phyloP scores from a whole-genome alignment of 208 protist species.

The Trypanosomatidae sp. region DNA sequence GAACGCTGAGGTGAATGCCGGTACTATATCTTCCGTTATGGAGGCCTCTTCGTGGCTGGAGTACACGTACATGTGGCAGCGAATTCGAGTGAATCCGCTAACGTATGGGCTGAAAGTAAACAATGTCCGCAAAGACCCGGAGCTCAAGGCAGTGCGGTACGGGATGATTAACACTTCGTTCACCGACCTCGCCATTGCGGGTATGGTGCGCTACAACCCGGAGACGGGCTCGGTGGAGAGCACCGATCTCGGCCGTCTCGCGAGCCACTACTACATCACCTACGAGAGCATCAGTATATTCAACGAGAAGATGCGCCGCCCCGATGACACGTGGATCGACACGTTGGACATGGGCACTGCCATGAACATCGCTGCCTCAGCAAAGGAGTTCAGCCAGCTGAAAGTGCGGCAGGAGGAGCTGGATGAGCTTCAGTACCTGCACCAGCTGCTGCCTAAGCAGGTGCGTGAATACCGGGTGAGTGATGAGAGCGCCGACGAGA shows the following conservation, averaged over 20 bases:
- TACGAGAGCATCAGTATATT: slow-evolving; percentile 96
- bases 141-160: slow-evolving; percentile 85
- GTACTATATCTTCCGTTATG: slow-evolving; percentile 96
- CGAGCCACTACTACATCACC: slow-evolving; percentile 98
- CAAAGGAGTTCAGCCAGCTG: slow-evolving; percentile 97
- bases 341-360: slow-evolving; percentile 91
- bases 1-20: slow-evolving; percentile 98
- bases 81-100: slow-evolving; percentile 96
- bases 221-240: slow-evolving; percentile 94
- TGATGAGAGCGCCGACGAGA: slow-evolving; percentile 87
- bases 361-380: slow-evolving; percentile 90
- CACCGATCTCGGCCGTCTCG: slow-evolving; percentile 96
- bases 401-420: slow-evolving; percentile 96
- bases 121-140: slow-evolving; percentile 91
- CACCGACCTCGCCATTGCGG: slow-evolving; percentile 90
- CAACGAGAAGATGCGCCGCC: slow-evolving; percentile 89
- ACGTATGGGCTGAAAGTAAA: slow-evolving; percentile 95
- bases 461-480: slow-evolving; percentile 67
- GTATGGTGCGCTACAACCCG: slow-evolving; percentile 97
- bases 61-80: slow-evolving; percentile 98
- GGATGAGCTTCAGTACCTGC: slow-evolving; percentile 92
- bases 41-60: slow-evolving; percentile 97
- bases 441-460: slow-evolving; percentile 51
- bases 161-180: slow-evolving; percentile 97
- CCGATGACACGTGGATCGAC: slow-evolving; percentile 87